Percentiles rank a stretch among this genome's conserved stretches.
Conservation (phyloP, 2,329 filamentous ascomycete species). For the Cercospora brassicicola region DNA sequence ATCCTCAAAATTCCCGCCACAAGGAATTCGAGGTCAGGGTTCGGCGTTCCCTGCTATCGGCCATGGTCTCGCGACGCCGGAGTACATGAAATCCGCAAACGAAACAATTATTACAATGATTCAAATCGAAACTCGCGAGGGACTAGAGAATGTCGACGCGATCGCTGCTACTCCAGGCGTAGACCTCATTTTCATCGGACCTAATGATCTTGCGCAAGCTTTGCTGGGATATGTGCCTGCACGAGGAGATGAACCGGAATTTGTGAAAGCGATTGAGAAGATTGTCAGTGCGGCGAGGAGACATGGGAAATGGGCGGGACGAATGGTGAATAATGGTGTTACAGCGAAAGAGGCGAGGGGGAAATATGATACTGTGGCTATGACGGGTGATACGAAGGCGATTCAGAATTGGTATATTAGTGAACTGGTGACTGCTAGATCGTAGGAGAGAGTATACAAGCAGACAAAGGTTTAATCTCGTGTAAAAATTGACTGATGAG, state of each 20-base stretch:
- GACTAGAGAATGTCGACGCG: slow-evolving; percentile 44
- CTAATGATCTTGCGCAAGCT: slow-evolving; percentile 58
- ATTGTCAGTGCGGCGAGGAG: background rate
- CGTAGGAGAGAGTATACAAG: too few species aligned
- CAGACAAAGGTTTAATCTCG: too few species aligned
- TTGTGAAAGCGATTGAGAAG: slow-evolving; percentile 37
- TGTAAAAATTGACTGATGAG: too few species aligned
- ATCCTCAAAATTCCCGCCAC: slow-evolving; percentile 56
- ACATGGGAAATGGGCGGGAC: background rate
- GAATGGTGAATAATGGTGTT: background rate
- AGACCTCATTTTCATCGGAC: slow-evolving; percentile 51
- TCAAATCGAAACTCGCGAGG: slow-evolving; percentile 48
- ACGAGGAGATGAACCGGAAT: slow-evolving; percentile 45
- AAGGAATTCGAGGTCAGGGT: slow-evolving; percentile 54
- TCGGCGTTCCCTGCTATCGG: slow-evolving; percentile 58
- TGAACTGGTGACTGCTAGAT: background rate
- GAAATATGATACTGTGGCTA: slow-evolving; percentile 49
- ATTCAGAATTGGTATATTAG: slow-evolving; percentile 34
- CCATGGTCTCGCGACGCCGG: slow-evolving; percentile 50
- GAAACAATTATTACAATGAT: slow-evolving; percentile 52
- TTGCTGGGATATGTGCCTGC: slow-evolving; percentile 51
- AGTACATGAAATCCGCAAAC: slow-evolving; percentile 56
- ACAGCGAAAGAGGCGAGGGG: background rate
- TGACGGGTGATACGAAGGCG: slow-evolving; percentile 27
- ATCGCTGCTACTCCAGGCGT: slow-evolving; percentile 54